These are phyloP conservation scores for Fraxinus paxiana DNA, from an alignment of 305 asterid genomes.

Conservation along the genomic window DNA sequence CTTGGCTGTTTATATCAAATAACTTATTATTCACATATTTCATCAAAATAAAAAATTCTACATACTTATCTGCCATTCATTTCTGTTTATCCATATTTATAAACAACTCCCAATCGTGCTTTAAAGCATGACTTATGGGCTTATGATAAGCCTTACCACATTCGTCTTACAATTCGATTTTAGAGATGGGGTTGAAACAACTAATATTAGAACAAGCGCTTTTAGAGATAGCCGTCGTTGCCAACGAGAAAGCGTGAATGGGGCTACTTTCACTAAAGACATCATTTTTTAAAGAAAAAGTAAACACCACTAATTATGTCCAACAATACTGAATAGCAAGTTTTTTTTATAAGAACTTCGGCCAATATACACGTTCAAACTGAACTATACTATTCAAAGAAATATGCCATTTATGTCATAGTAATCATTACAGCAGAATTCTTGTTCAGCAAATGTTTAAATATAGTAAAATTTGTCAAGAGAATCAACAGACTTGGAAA, in stretches of 20 bases:
- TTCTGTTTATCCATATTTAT: not conserved
- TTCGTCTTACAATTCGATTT: not conserved
- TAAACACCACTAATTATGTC: not conserved
- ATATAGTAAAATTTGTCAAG: not conserved
- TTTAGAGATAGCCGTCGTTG: not conserved
- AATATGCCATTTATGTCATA: not conserved
- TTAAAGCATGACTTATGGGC: not conserved
- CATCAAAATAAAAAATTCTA: not conserved
- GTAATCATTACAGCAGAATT: conserved; percentile 33
- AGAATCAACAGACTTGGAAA: not conserved
- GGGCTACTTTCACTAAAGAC: not conserved
- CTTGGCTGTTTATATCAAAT: not conserved
- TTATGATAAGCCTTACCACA: not conserved
- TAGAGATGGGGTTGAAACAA: not conserved
- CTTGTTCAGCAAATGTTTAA: conserved; percentile 12
- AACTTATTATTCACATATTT: not conserved
- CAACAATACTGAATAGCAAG: not conserved
- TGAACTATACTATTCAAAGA: conserved; percentile 3
- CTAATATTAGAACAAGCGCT: not conserved
- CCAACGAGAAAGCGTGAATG: not conserved
- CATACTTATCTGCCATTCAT: not conserved
- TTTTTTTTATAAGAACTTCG: not conserved
- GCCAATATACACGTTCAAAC: not conserved
- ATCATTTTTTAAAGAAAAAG: not conserved
- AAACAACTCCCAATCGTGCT: not conserved